Evolutionary conservation across 345 rosid species (phyloP).

Genomic region (Isatis tinctoria): DNA sequence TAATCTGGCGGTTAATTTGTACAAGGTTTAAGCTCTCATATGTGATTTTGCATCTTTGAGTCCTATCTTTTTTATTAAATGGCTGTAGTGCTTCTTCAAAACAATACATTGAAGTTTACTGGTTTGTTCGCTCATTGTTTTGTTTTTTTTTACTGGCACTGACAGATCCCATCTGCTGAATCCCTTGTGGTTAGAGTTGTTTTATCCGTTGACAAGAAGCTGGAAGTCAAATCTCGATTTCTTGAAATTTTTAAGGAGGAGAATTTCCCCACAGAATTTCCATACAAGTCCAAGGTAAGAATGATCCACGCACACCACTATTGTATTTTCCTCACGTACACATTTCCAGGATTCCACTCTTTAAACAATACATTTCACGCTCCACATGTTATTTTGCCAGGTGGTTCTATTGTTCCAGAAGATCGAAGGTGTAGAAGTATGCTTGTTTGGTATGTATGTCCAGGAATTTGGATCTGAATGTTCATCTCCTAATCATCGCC

Average conservation of each 20-base stretch:
- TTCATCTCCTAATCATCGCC: constrained; percentile 90
- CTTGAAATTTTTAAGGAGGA: constrained; percentile 91
- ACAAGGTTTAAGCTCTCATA: constrained; percentile 10
- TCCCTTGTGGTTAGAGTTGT: constrained; percentile 94
- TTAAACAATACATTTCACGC: constrained; percentile 2
- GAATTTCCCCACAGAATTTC: constrained; percentile 84
- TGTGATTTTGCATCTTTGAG: constrained; percentile 1
- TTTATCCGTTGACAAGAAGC: constrained; percentile 96
- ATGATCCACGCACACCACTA: not conserved
- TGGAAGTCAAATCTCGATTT: constrained; percentile 95
- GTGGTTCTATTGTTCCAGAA: constrained; percentile 92
- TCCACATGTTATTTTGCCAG: constrained; percentile 41
- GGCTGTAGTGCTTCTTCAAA: not conserved
- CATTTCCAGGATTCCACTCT: not conserved
- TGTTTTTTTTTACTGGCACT: constrained; percentile 4
- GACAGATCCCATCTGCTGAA: constrained; percentile 92
- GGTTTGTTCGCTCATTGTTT: not conserved
- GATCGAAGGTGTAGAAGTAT: constrained; percentile 99
- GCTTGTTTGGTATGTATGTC: constrained; percentile 98
- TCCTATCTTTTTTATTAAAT: not conserved
- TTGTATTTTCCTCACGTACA: constrained; percentile 3
- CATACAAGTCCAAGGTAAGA: constrained; percentile 91
- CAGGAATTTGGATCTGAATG: constrained; percentile 99
- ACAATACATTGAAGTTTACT: constrained; percentile 15
- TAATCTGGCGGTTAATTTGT: constrained; percentile 27